Conservation (phyloP, 345 rosid species). For the Eucalyptus urophylla region DNA sequence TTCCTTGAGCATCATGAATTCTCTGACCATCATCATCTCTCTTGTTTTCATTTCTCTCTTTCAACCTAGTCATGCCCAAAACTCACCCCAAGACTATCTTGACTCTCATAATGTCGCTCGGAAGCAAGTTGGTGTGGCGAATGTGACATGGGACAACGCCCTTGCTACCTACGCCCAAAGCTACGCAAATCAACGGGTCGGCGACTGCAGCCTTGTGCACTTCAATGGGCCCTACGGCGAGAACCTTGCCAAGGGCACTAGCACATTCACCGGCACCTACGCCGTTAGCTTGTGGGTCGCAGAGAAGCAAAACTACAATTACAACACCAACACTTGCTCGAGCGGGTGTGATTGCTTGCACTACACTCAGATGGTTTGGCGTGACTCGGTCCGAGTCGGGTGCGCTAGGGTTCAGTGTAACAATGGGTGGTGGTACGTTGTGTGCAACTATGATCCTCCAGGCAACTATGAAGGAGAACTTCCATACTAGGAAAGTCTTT, state of each 20-base stretch:
- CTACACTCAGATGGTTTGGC: too few relatives aligned
- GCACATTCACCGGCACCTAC: neutral
- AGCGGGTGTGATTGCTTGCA: neutral
- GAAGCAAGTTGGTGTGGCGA: neutral
- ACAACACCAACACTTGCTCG: neutral
- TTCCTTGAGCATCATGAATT: neutral
- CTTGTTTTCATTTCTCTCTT: neutral
- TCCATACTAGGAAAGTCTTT: too few relatives aligned
- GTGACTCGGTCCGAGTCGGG: too few relatives aligned
- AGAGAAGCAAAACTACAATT: slow-evolving; percentile 11
- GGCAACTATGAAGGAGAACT: too few relatives aligned
- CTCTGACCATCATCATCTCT: neutral
- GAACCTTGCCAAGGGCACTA: slow-evolving; percentile 8
- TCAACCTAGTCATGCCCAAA: neutral
- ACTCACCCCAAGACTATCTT: slow-evolving; percentile 3
- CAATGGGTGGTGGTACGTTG: too few relatives aligned
- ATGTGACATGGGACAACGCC: slow-evolving; percentile 1
- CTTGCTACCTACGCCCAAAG: too few relatives aligned
- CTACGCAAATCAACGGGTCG: neutral
- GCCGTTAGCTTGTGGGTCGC: slow-evolving; percentile 14
- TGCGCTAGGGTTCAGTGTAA: too few relatives aligned
- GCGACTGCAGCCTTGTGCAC: slow-evolving; percentile 8
- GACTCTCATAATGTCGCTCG: slow-evolving; percentile 8
- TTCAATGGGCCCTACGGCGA: slow-evolving; percentile 21
- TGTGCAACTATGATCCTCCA: too few relatives aligned